These are phyloP conservation scores for Pelargonium australe DNA, from an alignment of 441 rosid species.

Conservation along the genomic window DNA sequence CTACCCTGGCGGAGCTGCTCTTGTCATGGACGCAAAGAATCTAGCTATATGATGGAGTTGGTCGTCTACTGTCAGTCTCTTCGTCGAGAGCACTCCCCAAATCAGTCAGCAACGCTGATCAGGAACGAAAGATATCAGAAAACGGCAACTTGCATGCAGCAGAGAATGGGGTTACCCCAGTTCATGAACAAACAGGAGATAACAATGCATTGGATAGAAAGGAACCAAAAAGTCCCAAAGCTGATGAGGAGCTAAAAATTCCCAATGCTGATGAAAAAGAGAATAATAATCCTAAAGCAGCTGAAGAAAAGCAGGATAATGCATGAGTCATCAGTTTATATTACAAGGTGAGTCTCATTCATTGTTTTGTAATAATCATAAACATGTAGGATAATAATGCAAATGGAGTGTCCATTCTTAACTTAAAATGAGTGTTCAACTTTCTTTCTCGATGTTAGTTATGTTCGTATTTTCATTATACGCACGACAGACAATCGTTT, in stretches of 20 bases:
- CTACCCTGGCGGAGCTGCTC: slow-evolving; percentile 66
- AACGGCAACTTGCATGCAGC: slow-evolving; percentile 34
- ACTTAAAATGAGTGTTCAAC: too few species aligned
- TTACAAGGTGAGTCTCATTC: too few species aligned
- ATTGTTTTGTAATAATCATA: too few species aligned
- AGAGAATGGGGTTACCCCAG: slow-evolving; percentile 41
- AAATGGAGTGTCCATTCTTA: too few species aligned
- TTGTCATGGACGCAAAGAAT: slow-evolving; percentile 67
- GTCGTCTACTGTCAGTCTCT: slow-evolving; percentile 47
- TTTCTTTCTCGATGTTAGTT: too few species aligned
- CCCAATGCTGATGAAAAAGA: slow-evolving; percentile 23
- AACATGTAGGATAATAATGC: too few species aligned
- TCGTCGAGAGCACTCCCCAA: slow-evolving; percentile 44
- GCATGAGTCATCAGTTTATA: background rate
- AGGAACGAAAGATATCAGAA: slow-evolving; percentile 34
- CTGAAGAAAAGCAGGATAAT: background rate
- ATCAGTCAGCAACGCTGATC: slow-evolving; percentile 26
- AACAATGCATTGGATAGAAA: slow-evolving; percentile 20
- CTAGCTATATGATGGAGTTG: slow-evolving; percentile 50
- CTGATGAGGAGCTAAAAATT: slow-evolving; percentile 30
- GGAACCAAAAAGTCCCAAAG: slow-evolving; percentile 21
- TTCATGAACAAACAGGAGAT: slow-evolving; percentile 28
- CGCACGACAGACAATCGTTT: too few species aligned
- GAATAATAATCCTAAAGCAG: background rate
- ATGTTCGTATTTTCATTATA: too few species aligned